Conservation (phyloP, 2,329 filamentous ascomycete species). For the Aspergillus uvarum region DNA sequence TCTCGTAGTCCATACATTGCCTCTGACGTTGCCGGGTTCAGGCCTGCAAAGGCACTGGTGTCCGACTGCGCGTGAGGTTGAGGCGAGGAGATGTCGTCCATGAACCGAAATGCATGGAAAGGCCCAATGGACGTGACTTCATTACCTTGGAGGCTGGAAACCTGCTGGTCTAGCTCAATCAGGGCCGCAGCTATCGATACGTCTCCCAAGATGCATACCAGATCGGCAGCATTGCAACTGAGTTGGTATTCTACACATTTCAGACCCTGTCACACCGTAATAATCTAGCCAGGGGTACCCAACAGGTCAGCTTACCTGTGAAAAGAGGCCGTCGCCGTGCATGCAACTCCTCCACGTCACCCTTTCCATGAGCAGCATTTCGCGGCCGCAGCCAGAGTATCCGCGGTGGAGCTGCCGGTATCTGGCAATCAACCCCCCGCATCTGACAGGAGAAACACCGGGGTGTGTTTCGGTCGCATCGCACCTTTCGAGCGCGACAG, state of each 20-base stretch:
- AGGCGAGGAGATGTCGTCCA: too few relatives aligned
- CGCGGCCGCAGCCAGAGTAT: constrained; percentile 5
- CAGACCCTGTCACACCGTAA: neutral
- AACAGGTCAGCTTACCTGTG: neutral
- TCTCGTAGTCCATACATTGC: too few relatives aligned
- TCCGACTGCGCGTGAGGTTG: too few relatives aligned
- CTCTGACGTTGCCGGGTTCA: too few relatives aligned
- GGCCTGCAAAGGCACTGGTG: too few relatives aligned
- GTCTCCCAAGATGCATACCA: neutral
- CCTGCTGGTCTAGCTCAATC: constrained; percentile 1
- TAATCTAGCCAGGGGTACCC: too few relatives aligned
- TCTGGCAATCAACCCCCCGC: neutral
- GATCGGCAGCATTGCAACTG: neutral
- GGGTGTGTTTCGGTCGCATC: constrained; percentile 6
- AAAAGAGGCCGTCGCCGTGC: constrained; percentile 1
- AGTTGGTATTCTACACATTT: neutral
- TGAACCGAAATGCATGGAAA: constrained; percentile 1
- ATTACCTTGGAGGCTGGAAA: neutral
- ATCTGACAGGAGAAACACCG: constrained; percentile 7
- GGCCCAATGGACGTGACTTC: neutral
- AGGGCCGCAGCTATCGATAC: constrained; percentile 1
- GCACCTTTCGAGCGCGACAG: constrained; percentile 11
- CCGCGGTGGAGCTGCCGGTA: constrained; percentile 1
- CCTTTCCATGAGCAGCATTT: neutral
- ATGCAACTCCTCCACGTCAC: constrained; percentile 3